Conservation (phyloP, 2,329 filamentous ascomycete species). For the Ceratocystis albifundus region DNA sequence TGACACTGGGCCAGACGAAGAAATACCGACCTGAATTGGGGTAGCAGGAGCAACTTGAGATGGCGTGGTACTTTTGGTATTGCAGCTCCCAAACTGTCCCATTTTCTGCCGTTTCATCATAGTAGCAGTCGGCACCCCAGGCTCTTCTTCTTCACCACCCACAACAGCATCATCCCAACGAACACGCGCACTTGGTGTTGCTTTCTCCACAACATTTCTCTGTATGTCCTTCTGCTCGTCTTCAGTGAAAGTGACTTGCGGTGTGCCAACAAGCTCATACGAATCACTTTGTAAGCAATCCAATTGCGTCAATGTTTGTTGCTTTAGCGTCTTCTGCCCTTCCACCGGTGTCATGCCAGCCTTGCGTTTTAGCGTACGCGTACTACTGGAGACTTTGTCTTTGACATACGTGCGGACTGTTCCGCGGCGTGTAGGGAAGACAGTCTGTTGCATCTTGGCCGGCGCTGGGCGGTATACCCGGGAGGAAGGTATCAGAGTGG, state of each 20-base stretch:
- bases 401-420: conserved; percentile 31
- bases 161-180: neutral
- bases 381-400: neutral
- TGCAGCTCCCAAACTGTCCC: conserved; percentile 23
- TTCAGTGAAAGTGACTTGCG: neutral
- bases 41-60: conserved; percentile 1
- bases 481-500: conserved; percentile 15
- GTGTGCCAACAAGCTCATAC: neutral
- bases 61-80: conserved; percentile 12
- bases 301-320: conserved; percentile 36
- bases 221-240: too few relatives aligned
- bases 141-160: neutral
- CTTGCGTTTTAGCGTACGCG: neutral
- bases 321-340: conserved; percentile 27
- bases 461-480: conserved; percentile 31
- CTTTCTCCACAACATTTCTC: neutral
- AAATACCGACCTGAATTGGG: too few relatives aligned
- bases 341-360: neutral
- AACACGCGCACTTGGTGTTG: neutral
- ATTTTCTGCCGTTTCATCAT: conserved; percentile 24
- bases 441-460: conserved; percentile 30
- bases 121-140: conserved; percentile 23
- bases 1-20: neutral
- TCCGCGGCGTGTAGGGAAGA: conserved; percentile 32
- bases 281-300: neutral